Evolutionary conservation across 179 eudicot genomes (phyloP).

Genomic region (Spergularia azorica): DNA sequence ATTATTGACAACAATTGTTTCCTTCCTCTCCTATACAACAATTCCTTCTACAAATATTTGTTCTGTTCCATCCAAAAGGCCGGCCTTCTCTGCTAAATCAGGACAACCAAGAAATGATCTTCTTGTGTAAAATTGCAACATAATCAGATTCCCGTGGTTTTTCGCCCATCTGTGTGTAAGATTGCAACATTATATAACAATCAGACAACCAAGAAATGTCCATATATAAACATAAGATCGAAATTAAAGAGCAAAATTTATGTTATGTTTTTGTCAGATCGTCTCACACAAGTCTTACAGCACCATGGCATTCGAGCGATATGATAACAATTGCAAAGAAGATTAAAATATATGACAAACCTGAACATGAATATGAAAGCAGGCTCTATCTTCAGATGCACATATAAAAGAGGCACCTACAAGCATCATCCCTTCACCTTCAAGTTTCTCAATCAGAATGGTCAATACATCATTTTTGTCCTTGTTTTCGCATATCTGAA

Average conservation of each 20-base stretch:
- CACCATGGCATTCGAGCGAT: background rate
- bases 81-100: background rate
- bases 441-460: conserved; percentile 29
- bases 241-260: too few relatives aligned
- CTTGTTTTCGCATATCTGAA: conserved; percentile 45
- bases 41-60: background rate
- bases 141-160: conserved; percentile 32
- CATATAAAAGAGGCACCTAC: conserved; percentile 39
- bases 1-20: too few relatives aligned
- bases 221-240: background rate
- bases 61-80: background rate
- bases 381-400: conserved; percentile 41
- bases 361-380: conserved; percentile 56
- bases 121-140: conserved; percentile 36
- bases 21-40: background rate
- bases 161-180: conserved; percentile 28
- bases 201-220: too few relatives aligned
- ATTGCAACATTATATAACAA: background rate
- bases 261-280: too few relatives aligned
- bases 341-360: conserved; percentile 29
- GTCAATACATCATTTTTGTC: conserved; percentile 26
- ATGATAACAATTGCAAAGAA: background rate
- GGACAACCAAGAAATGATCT: conserved; percentile 36
- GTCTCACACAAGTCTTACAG: background rate
- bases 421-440: conserved; percentile 39